Evolutionary conservation across 495 filamentous ascomycete genomes (phyloP).

Genomic region (Amniculicola lignicola): DNA sequence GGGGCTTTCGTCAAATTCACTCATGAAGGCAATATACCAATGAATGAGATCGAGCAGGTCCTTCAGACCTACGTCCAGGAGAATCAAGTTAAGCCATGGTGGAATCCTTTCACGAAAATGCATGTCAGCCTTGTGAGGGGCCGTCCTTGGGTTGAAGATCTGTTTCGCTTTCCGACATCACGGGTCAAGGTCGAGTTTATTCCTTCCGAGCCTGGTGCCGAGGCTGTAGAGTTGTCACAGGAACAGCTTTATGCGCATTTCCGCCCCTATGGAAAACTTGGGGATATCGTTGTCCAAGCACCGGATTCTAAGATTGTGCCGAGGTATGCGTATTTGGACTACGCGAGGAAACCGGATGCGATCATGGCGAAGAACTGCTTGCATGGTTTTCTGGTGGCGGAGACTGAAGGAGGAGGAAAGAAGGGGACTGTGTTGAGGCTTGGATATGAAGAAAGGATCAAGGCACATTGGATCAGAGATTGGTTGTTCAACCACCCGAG

Average conservation of each 20-base stretch:
- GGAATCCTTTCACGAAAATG: conserved; percentile 74
- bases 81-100: conserved; percentile 80
- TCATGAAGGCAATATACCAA: conserved; percentile 52
- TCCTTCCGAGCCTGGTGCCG: conserved; percentile 58
- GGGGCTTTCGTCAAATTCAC: conserved; percentile 90
- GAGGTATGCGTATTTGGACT: conserved; percentile 75
- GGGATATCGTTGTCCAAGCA: conserved; percentile 73
- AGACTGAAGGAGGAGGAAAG: conserved; percentile 64
- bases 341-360: conserved; percentile 62
- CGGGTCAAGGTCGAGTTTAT: conserved; percentile 81
- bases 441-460: conserved; percentile 74
- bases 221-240: conserved; percentile 74
- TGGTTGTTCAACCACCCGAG: conserved; percentile 88
- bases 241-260: conserved; percentile 87
- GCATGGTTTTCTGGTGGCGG: conserved; percentile 71
- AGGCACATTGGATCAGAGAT: conserved; percentile 73
- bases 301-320: conserved; percentile 80
- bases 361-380: conserved; percentile 90
- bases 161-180: conserved; percentile 74
- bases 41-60: conserved; percentile 57
- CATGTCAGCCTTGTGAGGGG: conserved; percentile 69
- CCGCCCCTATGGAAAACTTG: conserved; percentile 81
- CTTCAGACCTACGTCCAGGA: conserved; percentile 58
- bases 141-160: conserved; percentile 91
- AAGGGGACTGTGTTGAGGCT: conserved; percentile 70